These are phyloP conservation scores for Rostrohypoxylon terebratum DNA, from an alignment of 495 filamentous ascomycete species.

Conservation along the genomic window DNA sequence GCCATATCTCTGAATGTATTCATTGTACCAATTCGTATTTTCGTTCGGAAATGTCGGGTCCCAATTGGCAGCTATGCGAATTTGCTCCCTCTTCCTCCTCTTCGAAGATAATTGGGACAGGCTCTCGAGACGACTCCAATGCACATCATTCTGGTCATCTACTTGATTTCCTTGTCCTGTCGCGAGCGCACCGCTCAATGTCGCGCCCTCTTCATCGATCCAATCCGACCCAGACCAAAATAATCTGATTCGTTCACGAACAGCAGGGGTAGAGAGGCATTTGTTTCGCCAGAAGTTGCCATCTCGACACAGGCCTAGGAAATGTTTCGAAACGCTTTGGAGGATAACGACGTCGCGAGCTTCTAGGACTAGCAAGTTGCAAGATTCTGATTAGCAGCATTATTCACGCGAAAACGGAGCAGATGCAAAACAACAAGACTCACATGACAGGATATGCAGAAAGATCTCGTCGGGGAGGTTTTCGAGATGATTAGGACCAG, in stretches of 20 bases:
- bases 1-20: slow-evolving; percentile 86
- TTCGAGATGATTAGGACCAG: slow-evolving; percentile 50
- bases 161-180: slow-evolving; percentile 48
- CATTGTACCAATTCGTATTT: slow-evolving; percentile 82
- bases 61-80: slow-evolving; percentile 76
- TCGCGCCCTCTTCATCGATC: slow-evolving; percentile 52
- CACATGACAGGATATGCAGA: slow-evolving; percentile 79
- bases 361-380: slow-evolving; percentile 68
- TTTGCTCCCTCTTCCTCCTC: slow-evolving; percentile 60
- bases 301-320: slow-evolving; percentile 78
- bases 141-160: slow-evolving; percentile 43
- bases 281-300: slow-evolving; percentile 78
- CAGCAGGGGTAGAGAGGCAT: slow-evolving; percentile 76
- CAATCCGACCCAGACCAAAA: slow-evolving; percentile 50
- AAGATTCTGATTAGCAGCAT: slow-evolving; percentile 6
- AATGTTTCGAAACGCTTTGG: slow-evolving; percentile 75
- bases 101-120: slow-evolving; percentile 38
- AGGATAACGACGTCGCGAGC: slow-evolving; percentile 74
- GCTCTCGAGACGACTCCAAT: slow-evolving; percentile 37
- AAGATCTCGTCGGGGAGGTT: slow-evolving; percentile 81
- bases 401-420: background rate
- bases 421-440: slow-evolving; percentile 46
- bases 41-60: slow-evolving; percentile 79
- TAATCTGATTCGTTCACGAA: slow-evolving; percentile 59
- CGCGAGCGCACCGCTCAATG: slow-evolving; percentile 45